Base-by-base conservation (phyloP, 2,329 filamentous ascomycete genomes). In the Colletotrichum acutatum region DNA sequence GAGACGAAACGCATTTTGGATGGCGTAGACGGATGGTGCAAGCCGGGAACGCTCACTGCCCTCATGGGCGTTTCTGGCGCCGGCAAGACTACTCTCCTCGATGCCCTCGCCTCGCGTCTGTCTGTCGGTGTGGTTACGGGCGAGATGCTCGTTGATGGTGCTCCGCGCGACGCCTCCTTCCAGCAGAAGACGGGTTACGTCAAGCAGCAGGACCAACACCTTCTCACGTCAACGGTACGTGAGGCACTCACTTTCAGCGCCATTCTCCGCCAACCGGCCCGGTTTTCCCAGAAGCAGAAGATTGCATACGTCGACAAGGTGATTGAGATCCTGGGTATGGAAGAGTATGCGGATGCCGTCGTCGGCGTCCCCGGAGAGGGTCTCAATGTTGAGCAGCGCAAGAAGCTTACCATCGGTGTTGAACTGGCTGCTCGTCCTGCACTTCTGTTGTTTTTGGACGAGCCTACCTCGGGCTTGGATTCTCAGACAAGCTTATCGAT, bases 401-500 rank as follows among this genome's bases (percentile, higher is more conserved):
- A 86, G 63, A 89, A 92, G 75, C 85, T 95, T 16, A 95, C 93
- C 0, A 95, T 95, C 72, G 93, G 92, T 77, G 92, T 95, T 3
- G 93, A 95, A 79, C 84, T 95, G 5, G 93, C 92, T n/a, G 93
- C 93, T 1, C 93, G 92, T 78, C 93, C 93, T 1, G 88, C 92
- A 46, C 83, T 95, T 3, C 86, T 95, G 60, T 87, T 95, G 14
- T 95, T 95, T 84, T 85, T 95, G 26, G 93, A 95, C 77, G 93
- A 95, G 78, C 93, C 93, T 2, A 95, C 93, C 3, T 94, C 92
- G 11, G 93, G 93, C 78, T 86, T 95, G 16, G 93, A 95, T 80
- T 91, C 88, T 76, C 92, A 94, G 78, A 94, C 92, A 1, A 92
- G 92, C 0, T 94, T 92, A 90, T 91, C 92, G 60, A 94, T 95